These are phyloP conservation scores for Colletotrichum brevisporum DNA, from an alignment of 2,329 filamentous ascomycete genomes.

Conservation along the genomic window DNA sequence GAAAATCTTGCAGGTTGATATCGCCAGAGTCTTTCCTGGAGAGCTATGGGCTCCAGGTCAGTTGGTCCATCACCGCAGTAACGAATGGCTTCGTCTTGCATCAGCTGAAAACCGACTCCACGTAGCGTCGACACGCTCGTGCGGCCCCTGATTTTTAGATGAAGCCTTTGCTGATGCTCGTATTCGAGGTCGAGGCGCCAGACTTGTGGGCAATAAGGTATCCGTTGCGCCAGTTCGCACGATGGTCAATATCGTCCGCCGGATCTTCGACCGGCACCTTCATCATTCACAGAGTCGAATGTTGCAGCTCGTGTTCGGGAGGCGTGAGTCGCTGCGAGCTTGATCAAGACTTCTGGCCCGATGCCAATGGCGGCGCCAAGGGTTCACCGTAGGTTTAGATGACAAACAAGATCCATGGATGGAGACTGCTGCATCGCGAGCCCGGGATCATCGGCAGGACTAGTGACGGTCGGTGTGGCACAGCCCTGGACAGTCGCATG, in stretches of 20 bases:
- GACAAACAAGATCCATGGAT: conserved; percentile 36
- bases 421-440: conserved; percentile 23
- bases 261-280: not conserved
- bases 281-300: conserved; percentile 5
- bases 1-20: no score
- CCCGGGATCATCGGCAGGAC: conserved; percentile 30
- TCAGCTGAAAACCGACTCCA: conserved; percentile 17
- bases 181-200: not conserved
- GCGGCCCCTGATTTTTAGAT: no score
- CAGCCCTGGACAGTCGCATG: conserved; percentile 21
- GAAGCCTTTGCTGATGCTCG: no score
- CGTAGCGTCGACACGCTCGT: no score
- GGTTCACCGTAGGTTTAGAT: conserved; percentile 18
- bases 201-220: not conserved
- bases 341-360: conserved; percentile 4
- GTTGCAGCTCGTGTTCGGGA: not conserved
- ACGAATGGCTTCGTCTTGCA: conserved; percentile 25
- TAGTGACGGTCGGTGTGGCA: conserved; percentile 32
- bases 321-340: not conserved
- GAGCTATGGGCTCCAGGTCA: no score
- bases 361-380: conserved; percentile 22
- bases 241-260: no score
- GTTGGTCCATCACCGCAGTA: no score
- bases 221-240: no score
- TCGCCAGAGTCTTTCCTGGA: no score